A percentile compares a stretch with the other conserved stretches of the same genome.
These are phyloP conservation scores for Peronospora destructor DNA, from an alignment of 352 stramenopile genomes.

Conservation along the genomic window DNA sequence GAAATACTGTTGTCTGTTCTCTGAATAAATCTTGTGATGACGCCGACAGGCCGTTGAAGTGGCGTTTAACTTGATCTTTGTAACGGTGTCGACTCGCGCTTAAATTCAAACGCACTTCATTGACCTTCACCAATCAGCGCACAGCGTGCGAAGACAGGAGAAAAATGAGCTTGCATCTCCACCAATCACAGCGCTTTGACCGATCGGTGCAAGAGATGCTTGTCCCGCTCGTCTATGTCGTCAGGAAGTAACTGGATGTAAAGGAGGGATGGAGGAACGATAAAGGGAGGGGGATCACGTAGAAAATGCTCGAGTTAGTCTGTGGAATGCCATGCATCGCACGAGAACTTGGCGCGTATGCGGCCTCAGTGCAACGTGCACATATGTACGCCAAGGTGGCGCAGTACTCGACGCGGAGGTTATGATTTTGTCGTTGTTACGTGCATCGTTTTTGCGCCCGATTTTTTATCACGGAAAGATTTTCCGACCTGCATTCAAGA, in stretches of 20 bases:
- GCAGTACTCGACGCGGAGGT: conserved; percentile 14
- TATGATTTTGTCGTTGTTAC: conserved; percentile 9
- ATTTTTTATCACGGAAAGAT: conserved; percentile 1
- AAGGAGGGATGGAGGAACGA: conserved; percentile 21
- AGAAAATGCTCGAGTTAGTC: conserved; percentile 19
- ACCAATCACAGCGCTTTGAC: conserved; percentile 19
- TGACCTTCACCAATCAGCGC: conserved; percentile 37
- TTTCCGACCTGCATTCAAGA: conserved; percentile 18
- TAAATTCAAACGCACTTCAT: conserved; percentile 24
- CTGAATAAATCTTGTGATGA: conserved; percentile 16
- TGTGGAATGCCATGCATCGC: conserved; percentile 21
- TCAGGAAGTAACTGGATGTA: conserved; percentile 20
- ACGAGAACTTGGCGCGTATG: conserved; percentile 9
- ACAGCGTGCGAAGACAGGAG: conserved; percentile 29
- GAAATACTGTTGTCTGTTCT: conserved; percentile 38
- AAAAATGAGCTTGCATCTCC: conserved; percentile 11
- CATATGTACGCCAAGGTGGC: conserved; percentile 5
- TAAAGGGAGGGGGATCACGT: conserved; percentile 41
- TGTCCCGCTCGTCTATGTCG: conserved; percentile 8
- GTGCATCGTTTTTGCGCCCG: neutral
- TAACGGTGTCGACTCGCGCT: conserved; percentile 11
- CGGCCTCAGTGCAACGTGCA: neutral
- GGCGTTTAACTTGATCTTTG: conserved; percentile 16
- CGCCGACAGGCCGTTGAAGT: conserved; percentile 23
- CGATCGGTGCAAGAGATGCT: conserved; percentile 4